phyloP scores from a whole-genome alignment of 495 filamentous ascomycete genomes.

The Xylaria curta region DNA sequence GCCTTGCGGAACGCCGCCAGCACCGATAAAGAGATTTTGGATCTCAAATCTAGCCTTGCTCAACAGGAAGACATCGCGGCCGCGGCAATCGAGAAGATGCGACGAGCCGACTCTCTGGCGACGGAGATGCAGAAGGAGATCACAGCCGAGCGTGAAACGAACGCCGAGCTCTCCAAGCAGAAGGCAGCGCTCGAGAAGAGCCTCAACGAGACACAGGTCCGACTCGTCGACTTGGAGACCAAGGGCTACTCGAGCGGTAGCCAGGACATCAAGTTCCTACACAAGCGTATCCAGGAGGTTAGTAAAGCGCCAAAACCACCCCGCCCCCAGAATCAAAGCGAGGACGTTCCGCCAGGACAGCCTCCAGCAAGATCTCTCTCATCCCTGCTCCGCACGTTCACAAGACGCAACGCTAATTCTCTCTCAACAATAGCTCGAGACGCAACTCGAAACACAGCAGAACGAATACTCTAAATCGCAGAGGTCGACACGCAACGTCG shows the following conservation, averaged over 20 bases:
- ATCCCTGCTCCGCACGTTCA: conserved; percentile 34
- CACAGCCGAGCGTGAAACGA: conserved; percentile 84
- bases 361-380: conserved; percentile 30
- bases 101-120: conserved; percentile 87
- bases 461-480: conserved; percentile 76
- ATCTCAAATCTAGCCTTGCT: conserved; percentile 86
- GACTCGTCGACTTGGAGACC: conserved; percentile 91
- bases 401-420: conserved; percentile 34
- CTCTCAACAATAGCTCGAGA: conserved; percentile 72
- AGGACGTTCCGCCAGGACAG: background rate
- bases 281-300: conserved; percentile 96
- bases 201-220: conserved; percentile 88
- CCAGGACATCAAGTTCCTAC: conserved; percentile 93
- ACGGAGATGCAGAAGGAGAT: conserved; percentile 95
- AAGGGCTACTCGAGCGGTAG: conserved; percentile 94
- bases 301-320: conserved; percentile 38
- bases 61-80: conserved; percentile 93
- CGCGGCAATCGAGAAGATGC: conserved; percentile 96
- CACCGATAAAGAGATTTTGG: conserved; percentile 86
- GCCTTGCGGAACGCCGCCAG: conserved; percentile 90
- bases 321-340: conserved; percentile 23
- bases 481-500: conserved; percentile 88
- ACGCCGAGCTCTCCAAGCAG: conserved; percentile 85
- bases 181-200: conserved; percentile 90
- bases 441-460: conserved; percentile 87